Evolutionary conservation across 2,329 filamentous ascomycete genomes (phyloP), one percentile per base, ranked within the genome.

Genomic region (Juglanconis sp.): DNA sequence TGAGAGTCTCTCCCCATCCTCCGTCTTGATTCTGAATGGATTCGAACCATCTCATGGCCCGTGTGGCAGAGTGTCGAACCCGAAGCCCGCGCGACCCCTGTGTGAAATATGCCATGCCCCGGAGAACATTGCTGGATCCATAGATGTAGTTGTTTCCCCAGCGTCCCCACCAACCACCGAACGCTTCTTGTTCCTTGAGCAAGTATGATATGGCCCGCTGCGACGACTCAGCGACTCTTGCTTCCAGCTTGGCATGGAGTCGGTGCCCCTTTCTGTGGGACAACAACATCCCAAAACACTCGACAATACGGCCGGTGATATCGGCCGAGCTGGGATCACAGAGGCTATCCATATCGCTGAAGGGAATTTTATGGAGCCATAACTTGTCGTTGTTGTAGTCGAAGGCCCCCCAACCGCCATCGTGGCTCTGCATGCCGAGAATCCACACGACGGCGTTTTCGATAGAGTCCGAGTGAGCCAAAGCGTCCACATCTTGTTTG

Each of bases 351-450:
- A 74, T 74, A 55, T 76, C 73, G 46, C 67, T 71, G 65, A 75
- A 75, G 1, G 72, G 71, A 34, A 71, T 72, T 24, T 71, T 71
- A 53, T 75, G 68, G 13, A 74, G 60, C 47, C 67, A 74, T 1
- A 68, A 52, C 40, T 66, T 65, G 58, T 74, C 63, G 55, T 74
- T 75, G 5, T 73, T 65, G 4, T 59, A 49, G 56, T 74, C 73
- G 49, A 75, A 74, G 6, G 70, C 71, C 2, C 54, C 71, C 70
- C 69, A 75, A 0, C 72, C 73, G 11, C 71, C 72, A 42, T 75
- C 72, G 1, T 40, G 32, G 49, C 74, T 74, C 56, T 74, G 72
- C 71, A 74, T 74, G 1, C 71, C 70, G 1, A 71, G 47, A 3
- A 73, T 67, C 72, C 73, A 74, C 7, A 59, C 58, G 0, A 64